Percentiles rank a stretch among this genome's conserved stretches.
phyloP scores from a whole-genome alignment of 306 rosid species.

The Astragalus membranaceus region DNA sequence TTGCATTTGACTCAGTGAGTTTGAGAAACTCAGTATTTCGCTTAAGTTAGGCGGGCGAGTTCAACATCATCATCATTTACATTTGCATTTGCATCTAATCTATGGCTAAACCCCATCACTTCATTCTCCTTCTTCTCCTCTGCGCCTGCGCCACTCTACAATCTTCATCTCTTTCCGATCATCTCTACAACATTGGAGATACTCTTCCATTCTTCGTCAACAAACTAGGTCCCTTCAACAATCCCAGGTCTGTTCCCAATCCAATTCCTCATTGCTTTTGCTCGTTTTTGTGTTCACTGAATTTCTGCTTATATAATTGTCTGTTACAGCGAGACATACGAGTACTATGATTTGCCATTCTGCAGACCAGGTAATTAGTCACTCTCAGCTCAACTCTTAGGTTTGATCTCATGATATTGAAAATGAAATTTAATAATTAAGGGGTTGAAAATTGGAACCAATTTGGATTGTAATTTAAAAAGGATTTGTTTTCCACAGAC shows the following conservation, averaged over 20 bases:
- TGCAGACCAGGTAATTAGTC: conserved; percentile 68
- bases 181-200: conserved; percentile 55
- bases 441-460: conserved; percentile 7
- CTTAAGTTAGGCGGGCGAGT: too few relatives aligned
- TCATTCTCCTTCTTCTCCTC: conserved; percentile 27
- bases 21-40: too few relatives aligned
- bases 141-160: background rate
- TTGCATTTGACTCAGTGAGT: too few relatives aligned
- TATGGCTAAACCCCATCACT: conserved; percentile 33
- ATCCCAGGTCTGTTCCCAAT: conserved; percentile 56
- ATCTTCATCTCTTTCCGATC: conserved; percentile 29
- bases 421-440: too few relatives aligned
- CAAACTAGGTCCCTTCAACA: conserved; percentile 78
- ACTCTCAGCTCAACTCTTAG: conserved; percentile 26
- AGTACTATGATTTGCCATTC: conserved; percentile 76
- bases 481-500: conserved; percentile 43
- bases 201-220: conserved; percentile 58
- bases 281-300: background rate
- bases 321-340: conserved; percentile 65
- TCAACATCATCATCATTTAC: too few relatives aligned
- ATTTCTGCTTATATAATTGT: conserved; percentile 10
- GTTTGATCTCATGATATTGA: background rate
- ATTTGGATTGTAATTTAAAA: conserved; percentile 9
- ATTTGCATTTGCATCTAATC: conserved; percentile 5
- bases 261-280: background rate